Percentiles rank a stretch among this genome's conserved stretches.
phyloP scores from a whole-genome alignment of 352 stramenopile species.

The Thraustochytrium striatum region DNA sequence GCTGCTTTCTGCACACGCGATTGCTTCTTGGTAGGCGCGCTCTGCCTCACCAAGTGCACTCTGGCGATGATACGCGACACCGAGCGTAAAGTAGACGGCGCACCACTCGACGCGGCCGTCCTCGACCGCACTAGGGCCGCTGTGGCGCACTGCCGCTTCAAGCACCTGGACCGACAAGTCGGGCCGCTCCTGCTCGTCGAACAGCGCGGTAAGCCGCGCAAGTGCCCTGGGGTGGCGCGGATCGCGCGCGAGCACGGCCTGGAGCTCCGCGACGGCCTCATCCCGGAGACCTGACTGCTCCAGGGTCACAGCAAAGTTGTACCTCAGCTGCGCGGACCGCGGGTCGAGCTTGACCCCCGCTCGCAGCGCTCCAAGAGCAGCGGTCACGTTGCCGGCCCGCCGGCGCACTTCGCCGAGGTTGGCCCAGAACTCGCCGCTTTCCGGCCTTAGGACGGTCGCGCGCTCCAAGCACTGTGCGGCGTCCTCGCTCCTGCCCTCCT shows the following conservation, averaged over 20 bases:
- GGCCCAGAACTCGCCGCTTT: constrained; percentile 23
- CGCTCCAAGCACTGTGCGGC: too few relatives aligned
- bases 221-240: neutral
- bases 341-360: too few relatives aligned
- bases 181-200: neutral
- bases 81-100: neutral
- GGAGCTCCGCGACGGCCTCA: neutral
- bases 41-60: neutral
- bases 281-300: neutral
- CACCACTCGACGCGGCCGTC: neutral
- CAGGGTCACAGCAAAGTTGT: neutral
- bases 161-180: neutral
- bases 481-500: too few relatives aligned
- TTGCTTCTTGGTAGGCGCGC: neutral
- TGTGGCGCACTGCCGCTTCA: too few relatives aligned
- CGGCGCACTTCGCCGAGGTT: constrained; percentile 31
- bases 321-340: neutral
- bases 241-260: neutral
- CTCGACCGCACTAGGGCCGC: neutral
- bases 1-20: neutral
- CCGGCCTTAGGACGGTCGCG: too few relatives aligned
- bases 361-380: too few relatives aligned
- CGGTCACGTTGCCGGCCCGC: neutral
- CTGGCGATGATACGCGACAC: neutral
- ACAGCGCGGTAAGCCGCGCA: neutral